Percentiles rank a stretch among this genome's conserved stretches.
Conservation (phyloP, 495 filamentous ascomycete species). For the Apiosordaria backusii region DNA sequence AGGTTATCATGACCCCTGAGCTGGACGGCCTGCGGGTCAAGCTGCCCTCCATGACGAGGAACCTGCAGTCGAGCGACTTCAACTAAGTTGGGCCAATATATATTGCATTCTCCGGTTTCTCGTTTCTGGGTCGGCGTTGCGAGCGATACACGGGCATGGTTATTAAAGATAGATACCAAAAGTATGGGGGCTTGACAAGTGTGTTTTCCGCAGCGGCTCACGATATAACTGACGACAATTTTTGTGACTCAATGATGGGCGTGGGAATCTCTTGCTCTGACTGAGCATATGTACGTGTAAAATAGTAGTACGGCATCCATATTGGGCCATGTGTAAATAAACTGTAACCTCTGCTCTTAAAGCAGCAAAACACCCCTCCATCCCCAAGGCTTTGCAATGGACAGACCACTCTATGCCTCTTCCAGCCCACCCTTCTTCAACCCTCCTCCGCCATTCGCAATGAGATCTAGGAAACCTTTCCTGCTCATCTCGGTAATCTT, state of each 20-base stretch:
- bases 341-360: conserved; percentile 13
- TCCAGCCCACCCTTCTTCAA: conserved; percentile 50
- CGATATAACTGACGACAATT: background rate
- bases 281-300: conserved; percentile 15
- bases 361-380: background rate
- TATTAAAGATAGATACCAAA: conserved; percentile 26
- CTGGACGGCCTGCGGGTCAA: conserved; percentile 81
- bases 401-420: conserved; percentile 39
- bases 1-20: conserved; percentile 86
- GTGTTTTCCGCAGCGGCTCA: background rate
- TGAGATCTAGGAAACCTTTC: conserved; percentile 90
- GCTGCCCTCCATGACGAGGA: conserved; percentile 90
- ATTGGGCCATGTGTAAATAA: conserved; percentile 1
- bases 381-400: background rate
- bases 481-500: conserved; percentile 91
- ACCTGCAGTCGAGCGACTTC: conserved; percentile 94
- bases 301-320: conserved; percentile 6
- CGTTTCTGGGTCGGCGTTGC: conserved; percentile 4
- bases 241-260: background rate
- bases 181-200: conserved; percentile 13
- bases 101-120: background rate
- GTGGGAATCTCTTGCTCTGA: conserved; percentile 2
- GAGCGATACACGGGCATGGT: conserved; percentile 15
- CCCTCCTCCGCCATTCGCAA: conserved; percentile 60
- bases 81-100: conserved; percentile 26